Base-by-base conservation (phyloP, 106 monocot species). In the Dactylorhiza incarnata region DNA sequence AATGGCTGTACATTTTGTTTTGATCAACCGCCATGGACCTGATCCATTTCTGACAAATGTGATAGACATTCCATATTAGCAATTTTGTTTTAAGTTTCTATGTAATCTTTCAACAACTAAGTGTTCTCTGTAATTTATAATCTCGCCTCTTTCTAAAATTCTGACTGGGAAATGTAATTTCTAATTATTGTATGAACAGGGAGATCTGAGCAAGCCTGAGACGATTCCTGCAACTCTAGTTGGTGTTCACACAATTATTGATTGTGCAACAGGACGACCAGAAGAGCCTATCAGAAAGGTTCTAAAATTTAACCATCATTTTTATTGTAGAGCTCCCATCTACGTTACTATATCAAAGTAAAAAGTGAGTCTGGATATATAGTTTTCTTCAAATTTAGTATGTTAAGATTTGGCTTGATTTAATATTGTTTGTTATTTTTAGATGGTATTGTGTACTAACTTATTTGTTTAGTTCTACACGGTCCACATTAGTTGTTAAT, bases 221-320 rank as follows among this genome's bases (percentile, higher is more conserved):
- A 91, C 97, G 2, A 89, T 99, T 82, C 87, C 97, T 48, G 97
- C 97, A 71, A 99, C 97, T 54, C 82, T 99, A n/a, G 94, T 99
- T 76, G 97, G 94, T 6, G 49, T 99, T 68, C 97, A 99, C 70
- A 99, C 97, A 13, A 63, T 99, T 56, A 87, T 99, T 80, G 97
- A 99, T 74, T 99, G 97, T 85, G 97, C 97, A 70, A 99, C 97
- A 52, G 97, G 97, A 52, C 86, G 97, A n/a, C 97, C 97, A 48
- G 97, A 99, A 75, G 97, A 99, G 78, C 97, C 94, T 24, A 94
- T 99, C 17, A 75, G 81, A 53, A 99, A 52, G 84, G 95, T 96
- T 85, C 26, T 44, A 15, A 49, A 26, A 29, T 61, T 72, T 55
- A 58, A 20, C 37, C 26, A 29, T 12, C 24, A 29, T 66, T 58